Evolutionary conservation across 2,329 filamentous ascomycete genomes (phyloP), one percentile per base, ranked within the genome.

Genomic region (Penicillium frequentans): DNA sequence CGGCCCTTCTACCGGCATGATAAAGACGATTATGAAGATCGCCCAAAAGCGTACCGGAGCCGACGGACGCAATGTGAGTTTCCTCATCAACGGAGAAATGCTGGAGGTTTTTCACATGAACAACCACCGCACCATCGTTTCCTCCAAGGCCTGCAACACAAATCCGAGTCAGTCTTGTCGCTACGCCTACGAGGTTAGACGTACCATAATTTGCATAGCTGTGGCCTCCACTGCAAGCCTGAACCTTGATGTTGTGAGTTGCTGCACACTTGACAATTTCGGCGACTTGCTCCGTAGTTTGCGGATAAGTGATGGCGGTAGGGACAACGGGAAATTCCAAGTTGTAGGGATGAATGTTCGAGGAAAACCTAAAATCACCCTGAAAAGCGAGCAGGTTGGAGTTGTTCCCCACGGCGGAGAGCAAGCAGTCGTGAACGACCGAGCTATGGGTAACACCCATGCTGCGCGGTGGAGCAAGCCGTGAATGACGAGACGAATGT

Each of bases 181-280:
- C 5, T 14, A 2, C 9, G 21, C 13, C 14, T 1, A 37, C 16
- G 8, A 29, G 6, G 2, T 10, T 19, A 19, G 3, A 49, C 11
- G 72, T 71, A 57, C 79, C 79, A 54, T 77, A 81, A 39, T 81
- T 82, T 0, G 54, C 64, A 52, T 66, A 67, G 51, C 64, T 67
- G 47, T 67, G 64, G 16, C 64, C 64, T 13, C 64, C 64, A 43
- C 64, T 67, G 24, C 56, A 56, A 24, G 62, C 57, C 27, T 67
- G 64, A 11, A 67, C 64, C 26, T 58, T 61, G 47, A 64, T 57
- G n/a, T 55, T 42, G 21, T 57, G 23, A 3, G 37, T 31, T 9
- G 54, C 60, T 1, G 64, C 64, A 49, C 64, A 67, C 24, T 54
- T 54, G 29, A 67, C 60, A 11, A 67, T 61, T 10, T 44, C 49